Evolutionary conservation across 805 yeast species (phyloP), one percentile per base, ranked within the genome.

Genomic region (Tetrapisispora pingtungensis): DNA sequence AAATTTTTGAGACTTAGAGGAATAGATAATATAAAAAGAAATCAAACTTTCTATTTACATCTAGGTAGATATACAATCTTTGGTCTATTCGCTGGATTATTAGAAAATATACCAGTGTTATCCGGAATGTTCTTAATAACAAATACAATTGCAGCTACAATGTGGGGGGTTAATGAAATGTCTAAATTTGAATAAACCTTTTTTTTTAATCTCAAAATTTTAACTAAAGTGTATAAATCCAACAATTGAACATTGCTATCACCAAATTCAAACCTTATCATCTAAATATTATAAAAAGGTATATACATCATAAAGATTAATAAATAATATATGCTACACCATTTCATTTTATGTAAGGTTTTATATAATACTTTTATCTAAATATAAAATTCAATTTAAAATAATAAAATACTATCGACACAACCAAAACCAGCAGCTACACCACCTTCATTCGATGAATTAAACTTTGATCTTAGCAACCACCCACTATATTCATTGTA

Each of bases 381-480:
- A 28, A 7, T 31, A 14, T n/a, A n/a, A 2, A 44, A 20, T 28
- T 12, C 12, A 4, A 22, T 36, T 42, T 50, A 55, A 28, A 54
- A 46, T 35, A 86, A 66, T 48, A 79, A 77, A 32, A 88, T 72
- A 57, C 88, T 84, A 64, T 93, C 98, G 34, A 93, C 85, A 64
- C 97, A 88, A 7, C 97, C 99, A 65, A 85, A 90, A 1, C 99
- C 99, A 14, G 98, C 98, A 19, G 97, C 97, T 30, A 93, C 97
- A 33, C 99, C 99, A 33, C 98, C 98, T 68, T 93, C 99, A 64
- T 93, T 81, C 43, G 95, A 83, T 3, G 82, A 69, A 51, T 85
- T 82, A 46, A 88, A 78, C 63, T 93, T 93, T 0, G 96, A 84
- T 66, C 98, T 78, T 53, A 93, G 68, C 51, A 93, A 70, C 78